phyloP scores from a whole-genome alignment of 2,329 filamentous ascomycete species.

The Reticulascus tulasneorum region DNA sequence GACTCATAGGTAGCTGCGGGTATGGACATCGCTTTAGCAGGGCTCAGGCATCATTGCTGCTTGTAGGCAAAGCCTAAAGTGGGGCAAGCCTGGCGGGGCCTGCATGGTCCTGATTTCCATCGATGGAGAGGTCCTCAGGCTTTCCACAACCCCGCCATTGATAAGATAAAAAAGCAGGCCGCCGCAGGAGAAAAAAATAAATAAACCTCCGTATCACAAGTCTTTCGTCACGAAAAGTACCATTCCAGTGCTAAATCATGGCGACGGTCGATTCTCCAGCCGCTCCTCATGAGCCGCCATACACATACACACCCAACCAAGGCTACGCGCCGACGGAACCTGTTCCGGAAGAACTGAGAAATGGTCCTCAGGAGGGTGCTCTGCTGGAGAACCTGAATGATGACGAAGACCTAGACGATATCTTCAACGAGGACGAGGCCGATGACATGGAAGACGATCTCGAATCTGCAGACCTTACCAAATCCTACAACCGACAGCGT shows the following conservation, averaged over 20 bases:
- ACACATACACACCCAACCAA: conserved; percentile 38
- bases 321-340: conserved; percentile 36
- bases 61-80: too few relatives aligned
- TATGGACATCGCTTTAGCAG: too few relatives aligned
- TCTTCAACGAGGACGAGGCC: conserved; percentile 55
- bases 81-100: too few relatives aligned
- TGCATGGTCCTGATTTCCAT: too few relatives aligned
- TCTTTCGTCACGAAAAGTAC: too few relatives aligned
- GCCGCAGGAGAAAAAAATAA: background rate
- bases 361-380: conserved; percentile 3
- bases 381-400: conserved; percentile 23
- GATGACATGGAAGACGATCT: conserved; percentile 58
- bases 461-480: conserved; percentile 67
- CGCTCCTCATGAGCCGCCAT: conserved; percentile 41
- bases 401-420: conserved; percentile 36
- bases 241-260: conserved; percentile 4
- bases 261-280: conserved; percentile 26
- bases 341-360: conserved; percentile 8
- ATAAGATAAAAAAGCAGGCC: conserved; percentile 13
- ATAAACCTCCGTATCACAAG: too few relatives aligned
- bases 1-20: too few relatives aligned
- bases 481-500: conserved; percentile 82
- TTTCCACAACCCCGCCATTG: conserved; percentile 6
- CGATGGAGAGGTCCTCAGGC: too few relatives aligned
- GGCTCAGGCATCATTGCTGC: too few relatives aligned